Evolutionary conservation across 176 grass and related monocot species (phyloP), one percentile per base, ranked within the genome.

Genomic region (Musa schizocarpa): DNA sequence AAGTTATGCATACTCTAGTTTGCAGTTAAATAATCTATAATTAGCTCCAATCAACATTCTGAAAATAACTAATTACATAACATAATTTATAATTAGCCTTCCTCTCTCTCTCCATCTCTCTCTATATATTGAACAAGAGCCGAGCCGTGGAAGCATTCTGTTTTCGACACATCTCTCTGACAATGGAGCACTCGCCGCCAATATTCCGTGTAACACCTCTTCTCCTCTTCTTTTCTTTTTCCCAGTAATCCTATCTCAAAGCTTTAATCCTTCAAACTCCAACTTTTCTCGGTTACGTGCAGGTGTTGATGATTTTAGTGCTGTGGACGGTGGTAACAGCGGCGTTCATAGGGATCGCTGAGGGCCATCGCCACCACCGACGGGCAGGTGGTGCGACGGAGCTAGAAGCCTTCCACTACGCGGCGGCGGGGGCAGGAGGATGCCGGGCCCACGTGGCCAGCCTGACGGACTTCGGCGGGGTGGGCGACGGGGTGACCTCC

Each of bases 391-490:
- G 3, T 12, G 16, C 2, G 43, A 48, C 48, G 20, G 12, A 64
- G 59, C 11, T 14, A 3, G 49, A 48, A 17, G 65, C 1, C 34
- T 51, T 59, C 57, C 9, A 3, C 3, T 52, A 53, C 69, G 78
- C 49, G 48, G 59, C 75, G 49, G 13, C 12, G 1, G 11, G 21
- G 55, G 53, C 12, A 9, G 11, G 50, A 14, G 79, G 84, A 0
- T 89, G 88, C 86, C 84, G 95, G 59, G 82, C 85, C 72, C 81
- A 94, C 81, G 83, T 80, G 9, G 85, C 72, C 29, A 84, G 20
- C 74, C 20, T 99, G 20, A 99, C 90, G 34, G 88, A 99, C 48
- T 99, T 94, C 73, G 90, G 90, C 11, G 95, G 84, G 3, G 90
- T 91, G 0, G 95, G 84, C 29, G 95, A 99, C 72, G 95, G 90